These are phyloP conservation scores for Stachybotrys chlorohalonatus DNA, from an alignment of 2,329 filamentous ascomycete species.

Conservation along the genomic window DNA sequence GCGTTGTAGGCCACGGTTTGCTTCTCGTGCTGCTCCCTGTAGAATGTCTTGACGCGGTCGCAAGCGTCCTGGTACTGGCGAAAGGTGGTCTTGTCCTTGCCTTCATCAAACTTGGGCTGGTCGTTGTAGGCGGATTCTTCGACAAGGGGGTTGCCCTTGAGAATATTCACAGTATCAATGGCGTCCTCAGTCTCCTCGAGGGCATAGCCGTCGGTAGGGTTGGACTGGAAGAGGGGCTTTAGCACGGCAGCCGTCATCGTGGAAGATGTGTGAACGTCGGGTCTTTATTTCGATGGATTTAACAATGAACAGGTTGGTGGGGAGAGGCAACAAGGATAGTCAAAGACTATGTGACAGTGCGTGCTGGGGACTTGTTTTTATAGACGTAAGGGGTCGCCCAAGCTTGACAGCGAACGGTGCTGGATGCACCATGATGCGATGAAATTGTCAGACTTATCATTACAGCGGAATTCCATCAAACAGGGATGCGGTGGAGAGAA, in stretches of 20 bases:
- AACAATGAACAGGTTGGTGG: background rate
- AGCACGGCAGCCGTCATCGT: background rate
- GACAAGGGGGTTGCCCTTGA: conserved; percentile 22
- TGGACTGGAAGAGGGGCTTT: background rate
- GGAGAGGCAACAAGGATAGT: too few relatives aligned
- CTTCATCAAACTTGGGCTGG: conserved; percentile 58
- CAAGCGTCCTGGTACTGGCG: conserved; percentile 77
- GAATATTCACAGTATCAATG: conserved; percentile 42
- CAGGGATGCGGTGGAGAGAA: too few relatives aligned
- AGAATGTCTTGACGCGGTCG: conserved; percentile 80
- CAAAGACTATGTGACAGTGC: too few relatives aligned
- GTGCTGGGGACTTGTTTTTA: background rate
- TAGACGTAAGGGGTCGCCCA: background rate
- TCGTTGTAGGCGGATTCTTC: conserved; percentile 20
- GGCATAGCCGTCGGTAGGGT: conserved; percentile 3
- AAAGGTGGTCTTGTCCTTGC: conserved; percentile 74
- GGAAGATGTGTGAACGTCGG: background rate
- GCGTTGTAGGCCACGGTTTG: conserved; percentile 82
- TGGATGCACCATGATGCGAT: background rate
- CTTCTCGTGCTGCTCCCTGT: conserved; percentile 61
- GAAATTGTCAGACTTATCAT: background rate
- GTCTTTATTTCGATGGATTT: background rate
- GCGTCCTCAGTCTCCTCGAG: conserved; percentile 41
- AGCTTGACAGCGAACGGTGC: background rate
- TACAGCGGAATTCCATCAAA: too few relatives aligned